Percentiles rank a stretch among this genome's conserved stretches.
These are phyloP conservation scores for Epichloe coenophiala DNA, from an alignment of 2,329 filamentous ascomycete species.

Conservation along the genomic window DNA sequence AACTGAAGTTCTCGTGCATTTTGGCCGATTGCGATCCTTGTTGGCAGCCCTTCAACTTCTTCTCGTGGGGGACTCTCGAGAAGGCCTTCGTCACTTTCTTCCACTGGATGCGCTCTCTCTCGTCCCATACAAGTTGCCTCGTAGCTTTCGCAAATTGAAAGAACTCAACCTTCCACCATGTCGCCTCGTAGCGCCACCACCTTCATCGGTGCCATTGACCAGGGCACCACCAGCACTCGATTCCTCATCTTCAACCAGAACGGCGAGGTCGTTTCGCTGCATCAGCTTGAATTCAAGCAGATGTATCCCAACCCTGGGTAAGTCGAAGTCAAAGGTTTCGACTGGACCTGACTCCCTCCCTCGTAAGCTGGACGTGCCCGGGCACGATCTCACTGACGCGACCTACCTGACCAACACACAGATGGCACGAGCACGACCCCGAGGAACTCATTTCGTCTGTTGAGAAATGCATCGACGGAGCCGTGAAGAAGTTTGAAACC, in stretches of 20 bases:
- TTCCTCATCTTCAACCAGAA: conserved; percentile 65
- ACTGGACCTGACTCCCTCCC: no score
- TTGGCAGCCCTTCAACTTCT: background rate
- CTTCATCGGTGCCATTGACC: conserved; percentile 67
- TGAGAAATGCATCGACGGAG: conserved; percentile 61
- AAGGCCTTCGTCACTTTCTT: background rate
- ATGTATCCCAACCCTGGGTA: conserved; percentile 64
- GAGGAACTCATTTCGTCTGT: conserved; percentile 60
- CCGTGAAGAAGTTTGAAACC: conserved; percentile 53
- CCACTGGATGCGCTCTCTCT: conserved; percentile 10
- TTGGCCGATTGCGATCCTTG: background rate
- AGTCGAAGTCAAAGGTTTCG: conserved; percentile 3
- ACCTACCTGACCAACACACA: conserved; percentile 19
- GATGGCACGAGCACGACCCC: conserved; percentile 79
- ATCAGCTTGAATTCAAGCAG: conserved; percentile 65
- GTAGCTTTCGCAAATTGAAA: conserved; percentile 2
- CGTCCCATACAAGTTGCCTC: conserved; percentile 8
- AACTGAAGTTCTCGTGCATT: no score
- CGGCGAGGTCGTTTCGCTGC: conserved; percentile 56
- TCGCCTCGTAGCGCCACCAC: conserved; percentile 15
- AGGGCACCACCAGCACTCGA: conserved; percentile 65
- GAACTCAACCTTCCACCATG: conserved; percentile 14
- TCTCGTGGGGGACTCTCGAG: background rate
- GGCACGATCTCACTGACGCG: background rate
- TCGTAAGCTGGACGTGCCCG: conserved; percentile 12